Evolutionary conservation across 148 eudicot genomes (phyloP), one percentile per base, ranked within the genome.

Genomic region (Rhododendron williamsianum): DNA sequence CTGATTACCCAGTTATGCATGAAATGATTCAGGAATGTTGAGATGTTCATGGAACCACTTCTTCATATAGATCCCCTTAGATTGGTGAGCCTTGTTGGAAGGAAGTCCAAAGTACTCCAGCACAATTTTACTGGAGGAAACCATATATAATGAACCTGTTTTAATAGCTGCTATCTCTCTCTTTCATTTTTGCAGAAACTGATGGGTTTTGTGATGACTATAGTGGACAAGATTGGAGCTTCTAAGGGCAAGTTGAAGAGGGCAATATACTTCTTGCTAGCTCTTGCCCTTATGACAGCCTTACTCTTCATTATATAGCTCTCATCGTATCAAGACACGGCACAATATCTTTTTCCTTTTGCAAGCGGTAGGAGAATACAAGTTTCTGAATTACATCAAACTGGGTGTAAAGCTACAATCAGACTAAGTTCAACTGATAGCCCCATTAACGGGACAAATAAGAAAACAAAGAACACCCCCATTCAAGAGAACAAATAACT

Each of bases 41-140:
- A 91, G 87, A 93, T 93, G 87, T 91, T 92, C 92, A 85, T 92
- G 93, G 93, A 93, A 84, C 96, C 94, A 80, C 83, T 93, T 18
- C 77, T 92, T 81, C 92, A 92, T 56, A 36, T 89, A 19, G 90
- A 89, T 71, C 94, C 92, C 51, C 86, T 92, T 23, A 81, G 91
- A 88, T 71, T 93, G 92, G 93, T 93, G 76, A 91, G 88, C 10
- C 30, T 10, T 67, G 9, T 35, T 33, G 3, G 38, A 78, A 76
- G 1, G 38, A 82, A 76, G 1, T 78, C 43, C 18, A 43, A 25
- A 84, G 19, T 0, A 6, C 35, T 58, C 25, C 0, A 48, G 51
- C 1, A 16, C 60, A 27, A 58, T 9, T 33, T 49, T 23, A 54
- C 12, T 11, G 13, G 13, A 15, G 27, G 30, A 25, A 54, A 19